Evolutionary conservation across 768 basidiomycete genomes (phyloP).

Genomic region (Suillus weaverae): DNA sequence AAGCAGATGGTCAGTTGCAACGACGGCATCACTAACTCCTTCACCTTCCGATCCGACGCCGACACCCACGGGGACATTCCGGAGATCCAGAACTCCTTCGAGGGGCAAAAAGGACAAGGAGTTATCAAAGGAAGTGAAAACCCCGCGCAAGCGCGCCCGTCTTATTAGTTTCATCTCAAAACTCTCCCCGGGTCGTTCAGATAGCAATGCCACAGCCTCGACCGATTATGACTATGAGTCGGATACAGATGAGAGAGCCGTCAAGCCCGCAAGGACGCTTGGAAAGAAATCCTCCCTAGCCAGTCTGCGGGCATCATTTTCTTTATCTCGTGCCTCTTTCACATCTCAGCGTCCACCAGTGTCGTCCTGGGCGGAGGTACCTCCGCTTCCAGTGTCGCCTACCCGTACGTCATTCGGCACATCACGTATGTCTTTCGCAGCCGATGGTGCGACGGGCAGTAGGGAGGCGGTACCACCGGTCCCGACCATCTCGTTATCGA

Average conservation of each 20-base stretch:
- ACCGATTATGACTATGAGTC: conserved; percentile 28
- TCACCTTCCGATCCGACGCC: conserved; percentile 17
- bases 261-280: conserved; percentile 21
- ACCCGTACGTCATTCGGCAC: conserved; percentile 15
- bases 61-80: neutral
- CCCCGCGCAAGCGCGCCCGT: conserved; percentile 31
- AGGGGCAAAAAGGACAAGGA: conserved; percentile 18
- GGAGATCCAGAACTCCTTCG: conserved; percentile 15
- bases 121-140: conserved; percentile 20
- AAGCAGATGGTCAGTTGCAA: conserved; percentile 31
- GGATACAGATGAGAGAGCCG: conserved; percentile 19
- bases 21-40: conserved; percentile 28
- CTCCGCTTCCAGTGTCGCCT: conserved; percentile 29
- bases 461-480: conserved; percentile 5
- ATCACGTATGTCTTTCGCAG: conserved; percentile 7
- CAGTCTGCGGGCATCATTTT: conserved; percentile 31
- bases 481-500: conserved; percentile 19
- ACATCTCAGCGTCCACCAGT: conserved; percentile 25
- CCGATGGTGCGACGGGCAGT: neutral
- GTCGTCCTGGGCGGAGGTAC: conserved; percentile 21
- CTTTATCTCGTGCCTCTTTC: conserved; percentile 30
- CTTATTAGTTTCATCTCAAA: conserved; percentile 34
- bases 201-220: conserved; percentile 13
- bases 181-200: conserved; percentile 30
- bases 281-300: conserved; percentile 32